Conservation (phyloP, 345 rosid species). For the Microcos paniculata region DNA sequence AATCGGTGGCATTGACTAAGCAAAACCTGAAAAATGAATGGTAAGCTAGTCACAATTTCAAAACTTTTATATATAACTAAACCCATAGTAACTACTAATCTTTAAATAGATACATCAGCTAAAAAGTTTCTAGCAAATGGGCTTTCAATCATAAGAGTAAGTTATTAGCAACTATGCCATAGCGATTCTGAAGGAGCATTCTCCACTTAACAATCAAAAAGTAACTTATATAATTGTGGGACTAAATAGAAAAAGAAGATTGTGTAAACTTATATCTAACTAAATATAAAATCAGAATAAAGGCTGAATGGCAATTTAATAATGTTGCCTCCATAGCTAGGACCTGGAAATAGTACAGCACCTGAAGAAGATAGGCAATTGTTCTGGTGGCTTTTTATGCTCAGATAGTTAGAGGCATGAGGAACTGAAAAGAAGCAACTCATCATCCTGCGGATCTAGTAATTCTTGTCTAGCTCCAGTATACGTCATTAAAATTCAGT, state of each 20-base stretch:
- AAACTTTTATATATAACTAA: background rate
- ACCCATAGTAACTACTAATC: background rate
- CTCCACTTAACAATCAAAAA: background rate
- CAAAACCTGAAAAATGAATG: conserved; percentile 62
- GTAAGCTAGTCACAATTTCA: conserved; percentile 9
- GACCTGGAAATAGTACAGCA: conserved; percentile 25
- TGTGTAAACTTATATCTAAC: background rate
- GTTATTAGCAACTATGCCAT: background rate
- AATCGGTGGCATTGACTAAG: conserved; percentile 99
- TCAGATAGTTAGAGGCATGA: conserved; percentile 41
- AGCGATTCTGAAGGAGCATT: background rate
- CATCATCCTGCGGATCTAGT: background rate
- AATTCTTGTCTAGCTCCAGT: background rate
- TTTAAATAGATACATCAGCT: background rate
- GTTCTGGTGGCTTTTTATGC: conserved; percentile 96
- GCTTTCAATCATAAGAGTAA: background rate
- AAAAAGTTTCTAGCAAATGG: background rate
- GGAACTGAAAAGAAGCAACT: conserved; percentile 6
- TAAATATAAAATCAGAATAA: conserved; percentile 5
- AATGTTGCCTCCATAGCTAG: conserved; percentile 8
- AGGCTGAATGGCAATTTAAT: background rate
- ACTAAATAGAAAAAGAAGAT: background rate
- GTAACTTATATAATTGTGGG: background rate
- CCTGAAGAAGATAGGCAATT: conserved; percentile 99
- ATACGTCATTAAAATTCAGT: background rate